Evolutionary conservation across 2,329 filamentous ascomycete species (phyloP).

Genomic region (Penicillium sp.): DNA sequence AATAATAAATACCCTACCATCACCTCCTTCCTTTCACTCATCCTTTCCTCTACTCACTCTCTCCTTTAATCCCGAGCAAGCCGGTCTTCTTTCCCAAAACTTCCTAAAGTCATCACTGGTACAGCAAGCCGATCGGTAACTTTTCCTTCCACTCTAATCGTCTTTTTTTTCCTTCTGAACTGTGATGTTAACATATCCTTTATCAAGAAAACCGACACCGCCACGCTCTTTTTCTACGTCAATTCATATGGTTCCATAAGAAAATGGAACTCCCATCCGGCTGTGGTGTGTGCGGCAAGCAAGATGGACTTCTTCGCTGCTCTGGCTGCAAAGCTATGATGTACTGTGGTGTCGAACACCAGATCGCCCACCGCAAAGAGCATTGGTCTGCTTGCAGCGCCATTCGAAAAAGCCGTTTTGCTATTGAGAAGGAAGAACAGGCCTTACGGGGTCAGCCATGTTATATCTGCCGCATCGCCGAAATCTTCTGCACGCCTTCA

Average conservation of each 20-base stretch:
- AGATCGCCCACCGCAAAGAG: slow-evolving; percentile 33
- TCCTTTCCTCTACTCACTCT: not conserved
- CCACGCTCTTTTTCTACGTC: not conserved
- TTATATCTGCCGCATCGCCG: slow-evolving; percentile 39
- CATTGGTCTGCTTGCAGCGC: slow-evolving; percentile 39
- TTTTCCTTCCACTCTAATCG: not conserved
- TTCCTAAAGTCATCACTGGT: not conserved
- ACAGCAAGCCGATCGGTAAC: not conserved
- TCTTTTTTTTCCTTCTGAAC: no score
- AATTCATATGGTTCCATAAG: not conserved
- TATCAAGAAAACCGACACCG: not conserved
- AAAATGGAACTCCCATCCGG: slow-evolving; percentile 3
- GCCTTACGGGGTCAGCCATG: slow-evolving; percentile 34
- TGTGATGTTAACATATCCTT: not conserved
- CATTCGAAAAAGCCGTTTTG: slow-evolving; percentile 20
- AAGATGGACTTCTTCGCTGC: slow-evolving; percentile 29
- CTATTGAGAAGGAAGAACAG: slow-evolving; percentile 33
- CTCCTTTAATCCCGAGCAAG: not conserved
- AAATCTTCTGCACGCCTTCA: slow-evolving; percentile 44
- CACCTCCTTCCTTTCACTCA: not conserved
- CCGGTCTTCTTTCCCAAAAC: not conserved
- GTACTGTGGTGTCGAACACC: slow-evolving; percentile 50
- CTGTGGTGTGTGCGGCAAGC: slow-evolving; percentile 26
- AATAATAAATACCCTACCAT: not conserved
- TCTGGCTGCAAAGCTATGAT: slow-evolving; percentile 42